A percentile compares a stretch with the other conserved stretches of the same genome.
phyloP scores from a whole-genome alignment of 345 rosid species.

The Litchi chinensis region DNA sequence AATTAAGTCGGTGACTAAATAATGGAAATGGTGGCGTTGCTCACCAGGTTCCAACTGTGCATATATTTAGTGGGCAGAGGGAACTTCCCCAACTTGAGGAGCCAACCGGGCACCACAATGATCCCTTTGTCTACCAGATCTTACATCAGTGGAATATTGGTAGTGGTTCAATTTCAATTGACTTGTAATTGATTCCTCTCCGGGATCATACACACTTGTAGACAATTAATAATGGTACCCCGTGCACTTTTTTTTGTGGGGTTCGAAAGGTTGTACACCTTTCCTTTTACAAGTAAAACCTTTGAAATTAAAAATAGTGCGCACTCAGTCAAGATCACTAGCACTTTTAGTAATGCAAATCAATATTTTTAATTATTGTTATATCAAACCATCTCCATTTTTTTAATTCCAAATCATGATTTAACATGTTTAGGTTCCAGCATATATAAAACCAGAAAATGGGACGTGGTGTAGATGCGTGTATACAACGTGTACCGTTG shows the following conservation, averaged over 20 bases:
- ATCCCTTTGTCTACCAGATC: background rate
- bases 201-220: background rate
- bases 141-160: background rate
- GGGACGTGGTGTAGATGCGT: no score
- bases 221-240: background rate
- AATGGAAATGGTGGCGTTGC: background rate
- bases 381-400: slow-evolving; percentile 7
- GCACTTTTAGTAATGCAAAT: slow-evolving; percentile 26
- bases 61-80: background rate
- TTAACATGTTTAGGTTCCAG: background rate
- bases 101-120: slow-evolving; percentile 38
- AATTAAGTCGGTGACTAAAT: background rate
- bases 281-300: slow-evolving; percentile 43
- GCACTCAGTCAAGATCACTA: slow-evolving; percentile 36
- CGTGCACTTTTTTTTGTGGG: slow-evolving; percentile 32
- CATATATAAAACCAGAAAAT: background rate
- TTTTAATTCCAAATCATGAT: background rate
- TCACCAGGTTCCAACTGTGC: slow-evolving; percentile 15
- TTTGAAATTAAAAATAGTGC: slow-evolving; percentile 26
- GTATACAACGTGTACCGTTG: background rate
- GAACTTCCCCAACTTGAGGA: slow-evolving; percentile 47
- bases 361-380: slow-evolving; percentile 15
- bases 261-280: slow-evolving; percentile 32
- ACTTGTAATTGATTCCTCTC: background rate
- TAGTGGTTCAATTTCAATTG: slow-evolving; percentile 10